Percentiles rank a stretch among this genome's conserved stretches.
Conservation (phyloP, 805 yeast species). For the Metschnikowia continentalis region DNA sequence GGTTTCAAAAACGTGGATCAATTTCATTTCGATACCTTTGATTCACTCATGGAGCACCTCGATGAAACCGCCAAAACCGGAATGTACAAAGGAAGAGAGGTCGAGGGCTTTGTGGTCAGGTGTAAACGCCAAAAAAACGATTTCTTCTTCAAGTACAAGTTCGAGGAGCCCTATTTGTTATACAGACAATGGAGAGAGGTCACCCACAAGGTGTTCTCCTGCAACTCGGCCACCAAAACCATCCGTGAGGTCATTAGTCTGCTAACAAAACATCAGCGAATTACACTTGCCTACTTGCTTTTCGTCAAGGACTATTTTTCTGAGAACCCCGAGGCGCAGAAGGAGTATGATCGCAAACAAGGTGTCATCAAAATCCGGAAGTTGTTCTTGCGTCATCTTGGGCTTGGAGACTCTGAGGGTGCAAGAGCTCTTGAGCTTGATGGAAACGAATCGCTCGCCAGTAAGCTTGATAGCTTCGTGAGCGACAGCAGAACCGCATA, state of each 20-base stretch:
- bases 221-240: constrained; percentile 20
- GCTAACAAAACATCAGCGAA: constrained; percentile 44
- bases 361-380: constrained; percentile 77
- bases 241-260: constrained; percentile 31
- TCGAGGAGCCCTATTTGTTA: constrained; percentile 90
- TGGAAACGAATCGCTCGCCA: constrained; percentile 23
- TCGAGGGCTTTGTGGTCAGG: constrained; percentile 93
- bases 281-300: constrained; percentile 63
- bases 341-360: constrained; percentile 48
- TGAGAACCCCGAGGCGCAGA: constrained; percentile 42
- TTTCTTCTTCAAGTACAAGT: constrained; percentile 87
- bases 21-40: constrained; percentile 34
- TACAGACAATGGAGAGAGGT: constrained; percentile 89
- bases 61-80: constrained; percentile 62
- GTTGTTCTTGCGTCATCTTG: constrained; percentile 50
- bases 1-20: constrained; percentile 66
- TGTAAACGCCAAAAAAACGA: constrained; percentile 43
- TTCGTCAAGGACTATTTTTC: constrained; percentile 59
- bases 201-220: constrained; percentile 53
- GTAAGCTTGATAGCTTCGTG: constrained; percentile 11
- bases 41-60: constrained; percentile 47
- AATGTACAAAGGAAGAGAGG: constrained; percentile 61
- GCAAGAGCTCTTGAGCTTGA: constrained; percentile 52
- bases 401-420: constrained; percentile 47
- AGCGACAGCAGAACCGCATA: constrained; percentile 33